Base-by-base conservation (phyloP, 1,139 yeast species). In the Meyerozyma carpophila region DNA sequence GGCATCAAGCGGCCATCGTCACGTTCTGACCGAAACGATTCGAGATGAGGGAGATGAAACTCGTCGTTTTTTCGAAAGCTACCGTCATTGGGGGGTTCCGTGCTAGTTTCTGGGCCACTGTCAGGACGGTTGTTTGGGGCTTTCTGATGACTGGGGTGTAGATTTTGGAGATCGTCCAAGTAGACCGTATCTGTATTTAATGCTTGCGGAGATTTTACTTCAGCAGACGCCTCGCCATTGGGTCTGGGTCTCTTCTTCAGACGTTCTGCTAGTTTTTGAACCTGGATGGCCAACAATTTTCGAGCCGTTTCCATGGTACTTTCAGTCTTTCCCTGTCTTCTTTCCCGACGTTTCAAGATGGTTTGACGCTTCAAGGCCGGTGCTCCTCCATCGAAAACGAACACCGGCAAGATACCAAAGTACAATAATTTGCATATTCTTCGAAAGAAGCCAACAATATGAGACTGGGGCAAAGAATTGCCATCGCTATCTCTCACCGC, bases 341-440 rank as follows among this genome's bases (percentile, higher is more conserved):
- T 68, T 52, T 84, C 86, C 50, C 81, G 77, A 52, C 97, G 73
- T 48, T 77, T 74, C 28, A 72, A 70, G 18, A 91, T 84, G 0
- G 97, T 91, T 45, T 81, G 79, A 50, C 83, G 70, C 65, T 94
- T 94, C 56, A 93, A 66, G 1, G 75, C 75, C 0, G 98, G 98
- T 0, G 96, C 98, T 1, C 95, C 96, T 18, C 99, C 99, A 66
- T 94, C 99, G 67, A 94, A 94, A 0, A 94, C 96, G 72, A 94
- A 94, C 10, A 94, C 86, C 0, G 99, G 98, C 45, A 73, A 75
- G 28, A 94, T 89, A 0, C 98, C 98, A 66, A 83, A 88, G 61
- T 81, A 94, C 16, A 94, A 63, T 46, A 94, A 66, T 57, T 94
- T 94, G 66, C 98, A 91, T 11, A 94, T 90, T 46, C 99, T 74